Percentiles rank a stretch among this genome's conserved stretches.
Conservation (phyloP, 495 filamentous ascomycete genomes). For the Aspergillus wentii region DNA sequence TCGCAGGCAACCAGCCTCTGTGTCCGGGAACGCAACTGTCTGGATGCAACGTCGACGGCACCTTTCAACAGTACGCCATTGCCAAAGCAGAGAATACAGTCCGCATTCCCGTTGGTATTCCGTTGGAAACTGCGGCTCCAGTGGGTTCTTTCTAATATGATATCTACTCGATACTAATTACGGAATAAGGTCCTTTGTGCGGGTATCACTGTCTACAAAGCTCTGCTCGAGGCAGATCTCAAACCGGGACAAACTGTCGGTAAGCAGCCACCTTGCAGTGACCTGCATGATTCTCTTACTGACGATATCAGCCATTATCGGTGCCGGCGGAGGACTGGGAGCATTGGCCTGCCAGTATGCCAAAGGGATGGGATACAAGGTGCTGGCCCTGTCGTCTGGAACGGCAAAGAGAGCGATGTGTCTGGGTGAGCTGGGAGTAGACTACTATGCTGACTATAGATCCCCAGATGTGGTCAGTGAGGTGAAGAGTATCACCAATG, state of each 20-base stretch:
- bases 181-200: constrained; percentile 11
- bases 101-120: constrained; percentile 4
- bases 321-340: constrained; percentile 3
- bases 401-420: not conserved
- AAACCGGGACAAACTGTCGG: constrained; percentile 7
- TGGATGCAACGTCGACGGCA: constrained; percentile 12
- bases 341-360: constrained; percentile 4
- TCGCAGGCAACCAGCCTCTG: constrained; percentile 3
- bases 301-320: constrained; percentile 7
- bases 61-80: constrained; percentile 13
- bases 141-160: no score
- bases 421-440: constrained; percentile 1
- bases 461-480: not conserved
- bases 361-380: constrained; percentile 2
- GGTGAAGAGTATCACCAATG: not conserved
- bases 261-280: no score
- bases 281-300: no score
- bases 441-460: constrained; percentile 6
- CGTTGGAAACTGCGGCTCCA: constrained; percentile 8
- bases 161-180: no score
- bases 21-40: constrained; percentile 6
- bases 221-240: constrained; percentile 6
- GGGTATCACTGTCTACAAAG: constrained; percentile 13
- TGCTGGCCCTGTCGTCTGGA: constrained; percentile 1
- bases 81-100: constrained; percentile 9